Evolutionary conservation across 257 asterid genomes (phyloP).

Genomic region (Solanum chiquidenum): DNA sequence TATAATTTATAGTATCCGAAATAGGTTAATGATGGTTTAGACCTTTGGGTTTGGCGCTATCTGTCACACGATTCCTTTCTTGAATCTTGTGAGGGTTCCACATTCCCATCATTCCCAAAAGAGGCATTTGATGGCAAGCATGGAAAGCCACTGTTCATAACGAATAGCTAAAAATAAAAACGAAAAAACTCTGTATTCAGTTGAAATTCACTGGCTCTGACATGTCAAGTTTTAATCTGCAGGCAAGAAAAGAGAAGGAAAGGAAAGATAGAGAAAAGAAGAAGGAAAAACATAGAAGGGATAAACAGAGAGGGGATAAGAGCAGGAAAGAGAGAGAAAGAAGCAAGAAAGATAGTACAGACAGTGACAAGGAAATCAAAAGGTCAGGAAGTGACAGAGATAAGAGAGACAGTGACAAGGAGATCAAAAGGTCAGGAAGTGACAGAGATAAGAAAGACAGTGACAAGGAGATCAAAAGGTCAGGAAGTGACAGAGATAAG

Average conservation of each 20-base stretch:
- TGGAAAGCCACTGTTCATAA: not conserved
- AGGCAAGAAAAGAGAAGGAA: conserved; percentile 76
- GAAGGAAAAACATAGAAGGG: conserved; percentile 49
- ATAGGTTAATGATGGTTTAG: not conserved
- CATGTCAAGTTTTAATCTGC: conserved; percentile 3
- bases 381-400: conserved; percentile 54
- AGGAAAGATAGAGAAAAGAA: conserved; percentile 56
- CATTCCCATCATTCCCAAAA: not conserved
- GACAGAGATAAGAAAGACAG: conserved; percentile 41
- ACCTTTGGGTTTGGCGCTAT: not conserved
- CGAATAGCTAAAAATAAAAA: not conserved
- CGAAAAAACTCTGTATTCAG: not conserved
- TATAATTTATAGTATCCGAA: not conserved
- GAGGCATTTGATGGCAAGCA: not conserved
- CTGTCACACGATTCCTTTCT: not conserved
- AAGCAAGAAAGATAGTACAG: conserved; percentile 35
- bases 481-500: conserved; percentile 49
- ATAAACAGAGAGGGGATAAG: conserved; percentile 30
- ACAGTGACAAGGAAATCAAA: conserved; percentile 35
- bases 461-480: conserved; percentile 43
- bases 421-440: conserved; percentile 40
- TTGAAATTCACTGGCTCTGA: not conserved
- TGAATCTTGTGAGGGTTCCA: not conserved
- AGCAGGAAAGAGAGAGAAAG: conserved; percentile 46
- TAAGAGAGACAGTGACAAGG: conserved; percentile 40